phyloP scores from a whole-genome alignment of 2,329 filamentous ascomycete genomes.

The Colletotrichum trifolii region DNA sequence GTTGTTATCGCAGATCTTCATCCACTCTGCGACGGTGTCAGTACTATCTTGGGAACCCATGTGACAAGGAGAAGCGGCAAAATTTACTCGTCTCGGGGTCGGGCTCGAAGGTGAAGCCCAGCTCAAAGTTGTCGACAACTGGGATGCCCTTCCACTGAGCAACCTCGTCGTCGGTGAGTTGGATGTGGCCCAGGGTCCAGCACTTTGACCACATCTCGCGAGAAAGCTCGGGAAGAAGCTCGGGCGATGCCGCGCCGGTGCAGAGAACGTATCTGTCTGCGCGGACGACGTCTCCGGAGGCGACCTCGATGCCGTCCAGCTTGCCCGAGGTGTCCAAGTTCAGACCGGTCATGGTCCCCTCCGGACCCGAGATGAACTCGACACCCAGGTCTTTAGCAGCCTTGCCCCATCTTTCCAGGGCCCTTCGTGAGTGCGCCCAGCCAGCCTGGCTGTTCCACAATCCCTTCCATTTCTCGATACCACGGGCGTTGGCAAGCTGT shows the following conservation, averaged over 20 bases:
- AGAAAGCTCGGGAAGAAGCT: constrained; percentile 21
- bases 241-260: constrained; percentile 24
- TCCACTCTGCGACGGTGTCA: constrained; percentile 15
- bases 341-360: constrained; percentile 25
- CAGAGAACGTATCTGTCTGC: constrained; percentile 25
- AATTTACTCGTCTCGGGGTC: constrained; percentile 31
- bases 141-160: constrained; percentile 26
- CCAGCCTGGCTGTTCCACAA: constrained; percentile 33
- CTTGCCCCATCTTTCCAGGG: constrained; percentile 20
- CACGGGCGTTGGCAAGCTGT: constrained; percentile 19
- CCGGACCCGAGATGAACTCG: constrained; percentile 15
- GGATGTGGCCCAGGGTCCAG: constrained; percentile 27
- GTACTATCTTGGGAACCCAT: not conserved
- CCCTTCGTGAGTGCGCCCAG: constrained; percentile 21
- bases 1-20: constrained; percentile 38
- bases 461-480: constrained; percentile 30
- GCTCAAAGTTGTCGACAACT: constrained; percentile 35
- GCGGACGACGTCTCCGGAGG: constrained; percentile 12
- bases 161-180: constrained; percentile 20
- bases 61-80: fast-evolving
- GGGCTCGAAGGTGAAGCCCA: constrained; percentile 38
- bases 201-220: constrained; percentile 30
- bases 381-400: constrained; percentile 10
- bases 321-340: not conserved
- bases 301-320: constrained; percentile 25